Evolutionary conservation across 2,329 filamentous ascomycete species (phyloP).

Genomic region (Monosporascus sp.): DNA sequence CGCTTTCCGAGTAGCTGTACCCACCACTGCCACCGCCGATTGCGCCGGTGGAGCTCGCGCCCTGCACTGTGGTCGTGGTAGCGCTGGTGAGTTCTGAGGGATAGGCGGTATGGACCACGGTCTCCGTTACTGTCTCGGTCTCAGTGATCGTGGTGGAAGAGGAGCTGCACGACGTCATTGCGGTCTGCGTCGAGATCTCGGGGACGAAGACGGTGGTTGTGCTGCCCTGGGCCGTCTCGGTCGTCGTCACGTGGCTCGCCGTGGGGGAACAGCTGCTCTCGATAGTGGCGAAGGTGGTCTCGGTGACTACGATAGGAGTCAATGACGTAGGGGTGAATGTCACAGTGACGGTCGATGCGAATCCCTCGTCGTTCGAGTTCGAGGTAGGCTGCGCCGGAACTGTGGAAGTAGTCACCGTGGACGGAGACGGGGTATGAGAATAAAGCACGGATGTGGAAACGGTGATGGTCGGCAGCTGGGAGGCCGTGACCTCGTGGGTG

Average conservation of each 20-base stretch:
- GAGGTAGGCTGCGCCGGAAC: no score
- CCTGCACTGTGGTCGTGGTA: neutral
- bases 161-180: neutral
- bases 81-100: neutral
- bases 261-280: neutral
- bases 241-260: neutral
- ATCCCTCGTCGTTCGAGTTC: neutral
- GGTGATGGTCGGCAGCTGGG: constrained; percentile 1
- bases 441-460: constrained; percentile 5
- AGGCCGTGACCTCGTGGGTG: neutral
- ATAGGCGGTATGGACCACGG: neutral
- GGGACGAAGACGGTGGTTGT: neutral
- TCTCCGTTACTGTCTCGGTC: constrained; percentile 1
- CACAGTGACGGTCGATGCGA: constrained; percentile 7
- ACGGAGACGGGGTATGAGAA: neutral
- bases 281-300: constrained; percentile 2
- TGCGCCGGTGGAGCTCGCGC: neutral
- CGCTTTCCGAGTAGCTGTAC: no score
- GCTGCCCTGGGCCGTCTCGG: neutral
- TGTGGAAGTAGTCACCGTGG: neutral
- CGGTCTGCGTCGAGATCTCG: neutral
- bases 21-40: no score
- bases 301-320: neutral
- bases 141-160: neutral
- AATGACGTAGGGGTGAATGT: constrained; percentile 9